A percentile compares a stretch with the other conserved stretches of the same genome.
Evolutionary conservation across 2,329 filamentous ascomycete genomes (phyloP).

Genomic region (Penicillium rolfsii): DNA sequence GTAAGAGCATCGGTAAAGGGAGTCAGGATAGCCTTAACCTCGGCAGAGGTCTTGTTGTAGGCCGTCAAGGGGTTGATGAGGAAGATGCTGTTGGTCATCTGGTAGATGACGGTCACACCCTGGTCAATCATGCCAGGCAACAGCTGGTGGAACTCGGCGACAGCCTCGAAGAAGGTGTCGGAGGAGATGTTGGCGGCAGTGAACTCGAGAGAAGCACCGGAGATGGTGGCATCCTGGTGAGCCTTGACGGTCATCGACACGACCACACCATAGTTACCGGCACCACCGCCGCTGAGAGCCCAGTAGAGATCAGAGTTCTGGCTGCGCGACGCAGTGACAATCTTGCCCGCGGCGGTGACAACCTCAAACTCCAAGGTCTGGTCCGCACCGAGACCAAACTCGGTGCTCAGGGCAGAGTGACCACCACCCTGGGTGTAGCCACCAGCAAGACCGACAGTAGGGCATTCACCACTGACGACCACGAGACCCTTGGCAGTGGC

Average conservation of each 20-base stretch:
- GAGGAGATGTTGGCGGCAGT: conserved; percentile 35
- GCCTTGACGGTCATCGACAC: conserved; percentile 59
- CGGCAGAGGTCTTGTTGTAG: conserved; percentile 50
- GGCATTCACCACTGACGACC: conserved; percentile 59
- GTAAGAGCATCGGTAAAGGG: conserved; percentile 51
- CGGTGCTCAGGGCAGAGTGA: conserved; percentile 57
- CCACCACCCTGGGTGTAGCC: conserved; percentile 66
- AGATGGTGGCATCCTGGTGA: conserved; percentile 49
- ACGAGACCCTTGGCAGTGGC: conserved; percentile 52
- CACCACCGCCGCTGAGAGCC: conserved; percentile 42
- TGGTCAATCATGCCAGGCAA: conserved; percentile 56
- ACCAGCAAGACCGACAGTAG: conserved; percentile 61
- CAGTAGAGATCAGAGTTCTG: conserved; percentile 29
- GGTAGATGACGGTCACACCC: conserved; percentile 55
- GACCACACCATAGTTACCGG: conserved; percentile 63
- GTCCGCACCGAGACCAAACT: conserved; percentile 63
- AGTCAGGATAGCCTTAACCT: conserved; percentile 51
- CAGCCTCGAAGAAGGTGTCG: conserved; percentile 56
- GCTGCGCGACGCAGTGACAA: conserved; percentile 23
- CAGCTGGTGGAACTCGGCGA: conserved; percentile 54
- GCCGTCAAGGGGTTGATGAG: conserved; percentile 53
- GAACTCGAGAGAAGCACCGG: conserved; percentile 53
- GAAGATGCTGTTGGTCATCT: conserved; percentile 55
- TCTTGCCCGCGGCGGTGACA: conserved; percentile 39
- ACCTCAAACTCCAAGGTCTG: conserved; percentile 50